These are phyloP conservation scores for Fusarium solani-melongenae DNA, from an alignment of 2,329 filamentous ascomycete species.

Conservation along the genomic window DNA sequence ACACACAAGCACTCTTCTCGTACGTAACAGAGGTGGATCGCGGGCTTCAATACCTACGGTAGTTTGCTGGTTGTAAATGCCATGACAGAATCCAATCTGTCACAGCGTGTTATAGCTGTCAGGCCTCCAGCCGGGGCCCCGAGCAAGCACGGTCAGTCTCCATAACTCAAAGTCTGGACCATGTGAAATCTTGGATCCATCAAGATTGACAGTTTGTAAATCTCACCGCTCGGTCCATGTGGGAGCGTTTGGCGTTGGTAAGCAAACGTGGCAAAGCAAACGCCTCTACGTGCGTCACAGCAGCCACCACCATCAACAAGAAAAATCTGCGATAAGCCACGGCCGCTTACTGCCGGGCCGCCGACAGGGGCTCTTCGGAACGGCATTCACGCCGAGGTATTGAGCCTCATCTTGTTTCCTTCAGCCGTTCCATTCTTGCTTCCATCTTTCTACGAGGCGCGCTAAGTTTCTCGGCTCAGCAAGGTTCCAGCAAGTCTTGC, in stretches of 20 bases:
- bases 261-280: not conserved
- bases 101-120: not conserved
- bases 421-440: conserved; percentile 23
- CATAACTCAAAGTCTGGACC: not conserved
- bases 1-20: not conserved
- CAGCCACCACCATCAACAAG: not conserved
- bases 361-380: conserved; percentile 3
- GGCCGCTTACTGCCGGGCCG: not conserved
- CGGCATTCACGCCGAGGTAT: not conserved
- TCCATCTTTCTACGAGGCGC: conserved; percentile 18
- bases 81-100: conserved; percentile 23
- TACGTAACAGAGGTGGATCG: not conserved
- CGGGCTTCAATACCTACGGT: not conserved
- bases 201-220: not conserved
- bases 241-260: not conserved
- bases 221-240: not conserved
- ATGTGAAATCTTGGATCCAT: not conserved
- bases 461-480: conserved; percentile 23
- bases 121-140: not conserved
- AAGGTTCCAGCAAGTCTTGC: conserved; percentile 18
- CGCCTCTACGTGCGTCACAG: not conserved
- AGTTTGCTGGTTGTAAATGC: not conserved
- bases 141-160: not conserved
- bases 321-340: conserved; percentile 1
- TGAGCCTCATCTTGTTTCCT: conserved; percentile 16